A percentile compares a stretch with the other conserved stretches of the same genome.
These are phyloP conservation scores for Fraxinus nigra DNA, from an alignment of 305 asterid genomes.

Conservation along the genomic window DNA sequence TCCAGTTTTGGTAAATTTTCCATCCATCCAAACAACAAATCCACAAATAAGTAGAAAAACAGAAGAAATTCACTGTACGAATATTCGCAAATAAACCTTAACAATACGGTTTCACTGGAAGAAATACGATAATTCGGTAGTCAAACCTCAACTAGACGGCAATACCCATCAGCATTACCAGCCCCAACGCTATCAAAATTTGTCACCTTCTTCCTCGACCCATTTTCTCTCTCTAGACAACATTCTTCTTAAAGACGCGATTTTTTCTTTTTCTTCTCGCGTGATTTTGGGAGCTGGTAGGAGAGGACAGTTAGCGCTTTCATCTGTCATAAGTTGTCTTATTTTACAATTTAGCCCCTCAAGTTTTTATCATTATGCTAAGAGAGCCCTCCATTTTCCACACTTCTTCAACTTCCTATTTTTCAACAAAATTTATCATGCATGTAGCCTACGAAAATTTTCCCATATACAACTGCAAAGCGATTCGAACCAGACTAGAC, in stretches of 20 bases:
- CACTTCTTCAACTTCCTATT: not conserved
- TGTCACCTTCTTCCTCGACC: slow-evolving; percentile 47
- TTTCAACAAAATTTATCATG: not conserved
- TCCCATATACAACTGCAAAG: not conserved
- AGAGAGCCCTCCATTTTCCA: not conserved
- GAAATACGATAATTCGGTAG: slow-evolving; percentile 59
- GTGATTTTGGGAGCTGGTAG: not conserved
- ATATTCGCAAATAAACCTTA: slow-evolving; percentile 40
- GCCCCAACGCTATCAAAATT: slow-evolving; percentile 44
- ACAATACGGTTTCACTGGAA: slow-evolving; percentile 46
- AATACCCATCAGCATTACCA: slow-evolving; percentile 56
- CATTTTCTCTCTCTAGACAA: slow-evolving; percentile 29
- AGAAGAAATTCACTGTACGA: not conserved
- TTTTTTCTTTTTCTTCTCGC: not conserved
- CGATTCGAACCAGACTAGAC: not conserved
- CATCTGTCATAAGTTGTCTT: not conserved
- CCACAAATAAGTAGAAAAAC: not conserved
- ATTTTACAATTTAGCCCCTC: not conserved
- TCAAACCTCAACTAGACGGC: slow-evolving; percentile 71
- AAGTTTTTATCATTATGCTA: not conserved
- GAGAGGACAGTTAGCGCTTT: not conserved
- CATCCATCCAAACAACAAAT: not conserved
- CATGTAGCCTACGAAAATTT: not conserved
- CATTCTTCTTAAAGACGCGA: not conserved
- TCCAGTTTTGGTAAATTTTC: not conserved